Conservation (phyloP, 148 eudicot species). For the Simmondsia chinensis region DNA sequence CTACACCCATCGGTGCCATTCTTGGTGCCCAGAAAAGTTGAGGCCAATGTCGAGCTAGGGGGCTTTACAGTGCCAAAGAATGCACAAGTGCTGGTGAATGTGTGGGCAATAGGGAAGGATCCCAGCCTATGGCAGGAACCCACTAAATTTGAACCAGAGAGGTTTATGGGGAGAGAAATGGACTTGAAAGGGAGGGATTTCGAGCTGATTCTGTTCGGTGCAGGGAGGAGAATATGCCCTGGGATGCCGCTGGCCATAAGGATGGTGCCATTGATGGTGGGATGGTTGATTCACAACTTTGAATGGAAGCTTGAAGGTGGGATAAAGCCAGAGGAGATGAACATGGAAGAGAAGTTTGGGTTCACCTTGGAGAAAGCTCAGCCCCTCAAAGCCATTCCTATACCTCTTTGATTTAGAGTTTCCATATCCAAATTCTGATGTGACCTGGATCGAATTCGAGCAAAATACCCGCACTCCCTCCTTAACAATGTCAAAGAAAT, state of each 20-base stretch:
- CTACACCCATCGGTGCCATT: conserved; percentile 7
- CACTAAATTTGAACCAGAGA: not conserved
- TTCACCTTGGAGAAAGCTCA: conserved; percentile 4
- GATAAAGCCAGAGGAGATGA: not conserved
- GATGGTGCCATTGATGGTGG: conserved; percentile 8
- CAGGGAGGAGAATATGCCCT: conserved; percentile 6
- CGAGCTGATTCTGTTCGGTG: conserved; percentile 5
- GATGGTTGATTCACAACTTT: conserved; percentile 1
- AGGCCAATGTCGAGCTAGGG: not conserved
- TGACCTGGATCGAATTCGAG: too few relatives aligned
- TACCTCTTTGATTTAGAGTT: too few relatives aligned
- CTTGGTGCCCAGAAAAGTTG: not conserved
- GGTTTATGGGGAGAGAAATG: not conserved
- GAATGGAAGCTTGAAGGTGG: conserved; percentile 7
- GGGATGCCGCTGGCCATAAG: conserved; percentile 6
- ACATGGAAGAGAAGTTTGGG: conserved; percentile 7
- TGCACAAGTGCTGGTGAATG: conserved; percentile 4
- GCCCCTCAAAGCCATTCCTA: not conserved
- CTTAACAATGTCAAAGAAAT: too few relatives aligned
- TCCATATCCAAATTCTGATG: too few relatives aligned
- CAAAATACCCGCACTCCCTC: too few relatives aligned
- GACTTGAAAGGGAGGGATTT: conserved; percentile 9
- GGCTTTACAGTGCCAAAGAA: conserved; percentile 5
- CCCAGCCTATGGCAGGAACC: not conserved
- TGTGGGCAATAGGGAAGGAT: conserved; percentile 1